These are phyloP conservation scores for Aspergillus persii DNA, from an alignment of 2,329 filamentous ascomycete genomes.

Conservation along the genomic window DNA sequence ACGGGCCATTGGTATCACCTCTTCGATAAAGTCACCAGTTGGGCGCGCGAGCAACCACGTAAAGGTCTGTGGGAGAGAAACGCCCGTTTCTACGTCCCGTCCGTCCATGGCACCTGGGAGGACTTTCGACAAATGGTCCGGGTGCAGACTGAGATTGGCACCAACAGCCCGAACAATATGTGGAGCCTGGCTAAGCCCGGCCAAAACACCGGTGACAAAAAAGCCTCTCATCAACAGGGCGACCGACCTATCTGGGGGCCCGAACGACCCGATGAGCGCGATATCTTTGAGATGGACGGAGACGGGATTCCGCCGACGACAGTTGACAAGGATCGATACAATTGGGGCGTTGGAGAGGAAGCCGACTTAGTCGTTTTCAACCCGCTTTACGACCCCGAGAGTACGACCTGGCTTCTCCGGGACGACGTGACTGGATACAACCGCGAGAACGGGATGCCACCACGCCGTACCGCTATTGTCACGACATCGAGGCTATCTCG, in stretches of 20 bases:
- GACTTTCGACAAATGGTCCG: conserved; percentile 76
- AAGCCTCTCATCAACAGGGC: conserved; percentile 34
- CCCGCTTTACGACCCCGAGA: conserved; percentile 85
- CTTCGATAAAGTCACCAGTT: conserved; percentile 66
- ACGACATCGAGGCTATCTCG: conserved; percentile 81
- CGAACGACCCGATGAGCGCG: conserved; percentile 63
- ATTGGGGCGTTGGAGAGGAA: conserved; percentile 86
- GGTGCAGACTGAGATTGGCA: conserved; percentile 70
- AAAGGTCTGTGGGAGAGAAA: conserved; percentile 82
- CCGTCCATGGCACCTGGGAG: conserved; percentile 73
- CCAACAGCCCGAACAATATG: conserved; percentile 63
- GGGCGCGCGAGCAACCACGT: conserved; percentile 70
- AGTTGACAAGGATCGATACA: conserved; percentile 75
- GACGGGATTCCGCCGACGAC: conserved; percentile 69
- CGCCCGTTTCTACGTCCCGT: conserved; percentile 72
- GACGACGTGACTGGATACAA: conserved; percentile 87
- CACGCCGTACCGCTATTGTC: conserved; percentile 83
- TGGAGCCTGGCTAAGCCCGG: conserved; percentile 54
- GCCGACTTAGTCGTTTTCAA: conserved; percentile 90
- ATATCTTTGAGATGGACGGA: conserved; percentile 71
- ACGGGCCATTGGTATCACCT: conserved; percentile 81
- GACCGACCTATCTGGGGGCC: conserved; percentile 82
- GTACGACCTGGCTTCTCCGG: conserved; percentile 77
- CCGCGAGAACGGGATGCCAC: conserved; percentile 57
- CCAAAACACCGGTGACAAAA: conserved; percentile 23